These are phyloP conservation scores for Umbelopsis sp. DNA, from an alignment of 192 early-diverging fungal species.

Conservation along the genomic window DNA sequence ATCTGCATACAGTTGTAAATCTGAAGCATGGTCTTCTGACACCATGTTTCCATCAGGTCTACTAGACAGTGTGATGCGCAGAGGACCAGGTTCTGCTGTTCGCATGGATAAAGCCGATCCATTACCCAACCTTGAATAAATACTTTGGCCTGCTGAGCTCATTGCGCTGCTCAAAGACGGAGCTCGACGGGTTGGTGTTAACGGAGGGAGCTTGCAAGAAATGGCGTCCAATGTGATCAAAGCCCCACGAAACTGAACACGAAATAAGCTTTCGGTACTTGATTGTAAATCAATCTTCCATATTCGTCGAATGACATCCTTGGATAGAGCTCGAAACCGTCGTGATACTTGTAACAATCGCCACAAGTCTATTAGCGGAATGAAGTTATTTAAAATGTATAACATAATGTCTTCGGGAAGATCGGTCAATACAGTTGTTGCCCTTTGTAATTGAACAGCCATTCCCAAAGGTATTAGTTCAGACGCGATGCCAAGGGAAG, in stretches of 20 bases:
- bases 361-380: constrained; percentile 40
- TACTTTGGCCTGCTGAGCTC: constrained; percentile 2
- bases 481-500: constrained; percentile 10
- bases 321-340: constrained; percentile 28
- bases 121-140: constrained; percentile 18
- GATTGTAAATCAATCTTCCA: constrained; percentile 38
- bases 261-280: constrained; percentile 27
- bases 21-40: constrained; percentile 5
- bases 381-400: constrained; percentile 33
- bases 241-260: constrained; percentile 38
- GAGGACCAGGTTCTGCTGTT: constrained; percentile 11
- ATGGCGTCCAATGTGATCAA: constrained; percentile 35
- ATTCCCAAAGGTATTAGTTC: background rate
- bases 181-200: background rate
- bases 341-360: constrained; percentile 29
- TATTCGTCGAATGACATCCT: constrained; percentile 27
- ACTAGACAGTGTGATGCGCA: background rate
- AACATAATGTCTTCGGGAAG: constrained; percentile 40
- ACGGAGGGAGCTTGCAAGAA: constrained; percentile 9
- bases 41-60: background rate
- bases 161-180: background rate
- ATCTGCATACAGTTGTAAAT: background rate
- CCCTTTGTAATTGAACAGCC: background rate
- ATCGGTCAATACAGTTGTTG: background rate
- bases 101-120: constrained; percentile 6